Base-by-base conservation (phyloP, 2,329 filamentous ascomycete genomes). In the Fusarium albidum region DNA sequence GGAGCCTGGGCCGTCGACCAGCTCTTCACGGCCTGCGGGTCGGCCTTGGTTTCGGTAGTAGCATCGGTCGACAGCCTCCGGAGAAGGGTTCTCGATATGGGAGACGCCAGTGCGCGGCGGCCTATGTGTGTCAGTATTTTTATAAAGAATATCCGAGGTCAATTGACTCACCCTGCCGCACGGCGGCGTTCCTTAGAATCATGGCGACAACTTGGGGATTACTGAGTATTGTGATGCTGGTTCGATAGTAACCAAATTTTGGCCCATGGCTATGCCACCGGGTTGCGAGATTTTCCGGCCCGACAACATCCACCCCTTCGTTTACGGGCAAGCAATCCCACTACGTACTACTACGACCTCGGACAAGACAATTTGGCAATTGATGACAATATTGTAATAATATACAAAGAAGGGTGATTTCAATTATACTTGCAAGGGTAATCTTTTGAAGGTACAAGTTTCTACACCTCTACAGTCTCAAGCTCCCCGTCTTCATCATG, bases 181-280 rank as follows among this genome's bases (percentile, higher is more conserved):
- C 72, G 46, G 75, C 75, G 61, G 77, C 72, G 68, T 78, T 84
- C 75, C 82, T 79, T 62, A 83, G 65, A 67, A 85, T 83, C 83
- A 86, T 86, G 61, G 68, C 72, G 71, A 68, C 58, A 66, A 59
- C 52, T 62, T 62, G 57, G 43, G 41, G 41, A 50, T 52, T 62
- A 42, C 60, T 52, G 39, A 55, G 44, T 35, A 39, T 57, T 51
- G 41, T 61, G 45, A 40, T 57, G 52, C 49, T 64, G 49, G 46
- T 60, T 58, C 59, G 56, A 65, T 41, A 11, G 54, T 27, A 49
- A 40, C 67, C 64, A 70, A 71, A 69, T 60, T 70, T 71, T 71
- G 59, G 67, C 52, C 55, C 34, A 55, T 50, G 54, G 48, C 31
- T 31, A 33, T 47, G 39, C n/a, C 7, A 21, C 51, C 55, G 59